Conservation (phyloP, 306 rosid genomes). For the Pyrus betulifolia region DNA sequence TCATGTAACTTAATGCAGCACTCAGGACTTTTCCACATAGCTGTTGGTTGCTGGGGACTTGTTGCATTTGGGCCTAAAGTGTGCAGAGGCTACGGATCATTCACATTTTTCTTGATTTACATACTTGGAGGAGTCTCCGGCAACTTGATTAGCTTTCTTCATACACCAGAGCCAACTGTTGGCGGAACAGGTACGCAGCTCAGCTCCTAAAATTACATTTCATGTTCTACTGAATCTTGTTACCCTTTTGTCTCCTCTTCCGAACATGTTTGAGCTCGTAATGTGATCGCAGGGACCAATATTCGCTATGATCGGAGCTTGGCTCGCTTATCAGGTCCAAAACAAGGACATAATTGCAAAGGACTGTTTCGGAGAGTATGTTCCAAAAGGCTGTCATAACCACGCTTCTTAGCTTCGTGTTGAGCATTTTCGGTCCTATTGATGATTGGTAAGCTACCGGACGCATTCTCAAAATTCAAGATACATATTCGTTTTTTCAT, state of each 20-base stretch:
- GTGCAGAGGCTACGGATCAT: constrained; percentile 72
- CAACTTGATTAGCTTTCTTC: constrained; percentile 75
- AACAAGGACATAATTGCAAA: constrained; percentile 46
- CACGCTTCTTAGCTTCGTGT: constrained; percentile 48
- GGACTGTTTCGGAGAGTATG: constrained; percentile 49
- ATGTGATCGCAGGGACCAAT: constrained; percentile 59
- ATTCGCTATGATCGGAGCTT: constrained; percentile 89
- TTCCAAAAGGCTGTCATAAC: constrained; percentile 62
- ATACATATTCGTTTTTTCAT: background rate
- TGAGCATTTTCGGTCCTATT: constrained; percentile 67
- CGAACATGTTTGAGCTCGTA: background rate
- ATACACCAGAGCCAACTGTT: constrained; percentile 74
- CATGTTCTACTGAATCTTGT: background rate
- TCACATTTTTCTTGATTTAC: constrained; percentile 74
- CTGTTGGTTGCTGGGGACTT: constrained; percentile 60
- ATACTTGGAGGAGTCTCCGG: constrained; percentile 86
- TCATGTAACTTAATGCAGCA: constrained; percentile 45
- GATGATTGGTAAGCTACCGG: constrained; percentile 61
- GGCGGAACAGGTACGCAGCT: constrained; percentile 70
- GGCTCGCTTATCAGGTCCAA: constrained; percentile 71
- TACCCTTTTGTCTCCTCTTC: background rate
- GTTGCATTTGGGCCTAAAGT: constrained; percentile 76
- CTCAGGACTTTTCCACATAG: constrained; percentile 58
- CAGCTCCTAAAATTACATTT: background rate
- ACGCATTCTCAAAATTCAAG: background rate